Base-by-base conservation (phyloP, 2,329 filamentous ascomycete species). In the Dryadomyces quercivorus region DNA sequence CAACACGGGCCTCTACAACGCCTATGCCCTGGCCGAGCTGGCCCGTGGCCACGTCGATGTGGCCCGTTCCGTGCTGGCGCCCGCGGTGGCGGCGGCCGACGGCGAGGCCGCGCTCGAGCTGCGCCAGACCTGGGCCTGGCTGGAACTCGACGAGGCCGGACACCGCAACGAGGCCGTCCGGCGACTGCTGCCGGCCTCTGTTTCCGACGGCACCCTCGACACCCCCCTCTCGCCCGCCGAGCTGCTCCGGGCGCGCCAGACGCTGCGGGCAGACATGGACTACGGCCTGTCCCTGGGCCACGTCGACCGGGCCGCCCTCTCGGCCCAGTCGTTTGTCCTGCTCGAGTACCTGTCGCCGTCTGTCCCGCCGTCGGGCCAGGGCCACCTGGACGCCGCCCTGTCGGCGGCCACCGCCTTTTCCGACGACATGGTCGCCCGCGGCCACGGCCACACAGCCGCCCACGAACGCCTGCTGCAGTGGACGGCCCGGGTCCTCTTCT, bases 21-120 rank as follows among this genome's bases (percentile, higher is more conserved):
- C 83, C 0, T 95, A 92, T 63, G 88, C 85, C 0, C 69, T 88
- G 15, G 80, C 89, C 3, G 88, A 95, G 66, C 75, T 70, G 59
- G 71, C 72, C 1, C 76, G 75, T 34, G 79, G 75, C 0, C 83
- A 85, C 22, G 60, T 64, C 1, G 73, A 78, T 0, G 71, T 80
- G 49, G 83, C 85, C 5, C 70, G 74, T 21, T 81, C 80, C 52
- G 82, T 93, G 0, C 78, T 92, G 61, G 66, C 74, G 1, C 84
- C 85, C 1, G 16, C 62, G 65, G 56, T 60, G 13, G 16, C 64
- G 13, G 34, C 26, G 5, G 47, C 50, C 15, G 44, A 52, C 58
- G 21, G 34, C 50, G 40, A 59, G 61, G 36, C 50, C 53, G 40
- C 55, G 46, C 38, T 60, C 59, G 8, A 59, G 1, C 66, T 88